Conservation (phyloP, 345 rosid genomes). For the Eucalyptus victrix region DNA sequence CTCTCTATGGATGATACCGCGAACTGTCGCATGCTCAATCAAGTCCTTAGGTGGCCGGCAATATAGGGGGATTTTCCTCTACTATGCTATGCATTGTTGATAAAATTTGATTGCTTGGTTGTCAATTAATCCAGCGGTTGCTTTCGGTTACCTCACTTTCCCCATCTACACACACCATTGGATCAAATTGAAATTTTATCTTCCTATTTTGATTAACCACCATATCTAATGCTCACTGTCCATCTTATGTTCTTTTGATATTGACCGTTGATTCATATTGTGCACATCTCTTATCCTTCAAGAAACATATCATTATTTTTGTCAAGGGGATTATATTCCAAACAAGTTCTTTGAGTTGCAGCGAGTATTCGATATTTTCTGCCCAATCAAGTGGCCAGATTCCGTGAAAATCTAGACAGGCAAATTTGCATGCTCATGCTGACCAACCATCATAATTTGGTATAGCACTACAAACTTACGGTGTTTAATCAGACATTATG, state of each 20-base stretch:
- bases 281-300: no score
- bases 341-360: background rate
- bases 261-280: no score
- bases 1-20: no score
- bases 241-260: no score
- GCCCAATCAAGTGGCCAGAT: background rate
- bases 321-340: background rate
- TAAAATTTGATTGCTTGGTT: no score
- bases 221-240: fast-evolving
- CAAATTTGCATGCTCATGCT: background rate
- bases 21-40: no score
- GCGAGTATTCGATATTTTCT: background rate
- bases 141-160: fast-evolving
- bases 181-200: fast-evolving
- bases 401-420: background rate
- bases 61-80: no score
- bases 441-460: background rate
- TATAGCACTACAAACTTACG: background rate
- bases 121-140: no score
- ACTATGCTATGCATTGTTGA: no score
- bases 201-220: no score
- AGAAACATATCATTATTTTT: background rate
- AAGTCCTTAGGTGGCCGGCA: no score
- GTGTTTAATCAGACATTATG: background rate
- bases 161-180: no score